Conservation (phyloP, 768 basidiomycete species). For the Mycena capillaripes region DNA sequence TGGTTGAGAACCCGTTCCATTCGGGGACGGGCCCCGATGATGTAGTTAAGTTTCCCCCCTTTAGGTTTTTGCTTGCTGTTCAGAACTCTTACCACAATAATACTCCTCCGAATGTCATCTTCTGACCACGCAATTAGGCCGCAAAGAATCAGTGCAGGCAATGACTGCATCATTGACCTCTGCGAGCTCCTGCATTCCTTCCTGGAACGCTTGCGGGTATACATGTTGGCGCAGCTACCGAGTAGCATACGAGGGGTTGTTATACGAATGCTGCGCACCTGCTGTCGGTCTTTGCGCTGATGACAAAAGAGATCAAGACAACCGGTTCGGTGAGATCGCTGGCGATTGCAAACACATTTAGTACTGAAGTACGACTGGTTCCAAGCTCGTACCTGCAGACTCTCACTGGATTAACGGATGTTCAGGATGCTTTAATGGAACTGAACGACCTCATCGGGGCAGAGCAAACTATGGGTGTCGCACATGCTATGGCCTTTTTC, state of each 20-base stretch:
- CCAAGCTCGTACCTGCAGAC: not conserved
- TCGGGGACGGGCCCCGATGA: no score
- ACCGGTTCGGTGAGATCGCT: slow-evolving; percentile 1
- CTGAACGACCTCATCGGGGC: slow-evolving; percentile 5
- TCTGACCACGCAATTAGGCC: not conserved
- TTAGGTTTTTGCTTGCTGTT: no score
- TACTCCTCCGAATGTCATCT: not conserved
- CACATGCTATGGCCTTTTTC: not conserved
- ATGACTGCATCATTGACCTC: not conserved
- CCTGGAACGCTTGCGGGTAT: not conserved
- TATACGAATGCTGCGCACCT: slow-evolving; percentile 7
- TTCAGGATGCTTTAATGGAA: not conserved
- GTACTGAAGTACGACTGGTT: not conserved
- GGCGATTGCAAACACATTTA: not conserved
- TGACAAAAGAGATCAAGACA: slow-evolving; percentile 8
- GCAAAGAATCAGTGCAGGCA: not conserved
- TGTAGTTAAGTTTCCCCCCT: no score
- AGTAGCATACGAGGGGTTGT: not conserved
- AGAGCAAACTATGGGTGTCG: slow-evolving; percentile 1
- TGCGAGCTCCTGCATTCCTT: not conserved
- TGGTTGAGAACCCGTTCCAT: no score
- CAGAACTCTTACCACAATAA: no score
- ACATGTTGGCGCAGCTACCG: not conserved
- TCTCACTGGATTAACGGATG: not conserved
- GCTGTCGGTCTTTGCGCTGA: slow-evolving; percentile 1